Base-by-base conservation (phyloP, 495 filamentous ascomycete genomes). In the Sporormia fimetaria region DNA sequence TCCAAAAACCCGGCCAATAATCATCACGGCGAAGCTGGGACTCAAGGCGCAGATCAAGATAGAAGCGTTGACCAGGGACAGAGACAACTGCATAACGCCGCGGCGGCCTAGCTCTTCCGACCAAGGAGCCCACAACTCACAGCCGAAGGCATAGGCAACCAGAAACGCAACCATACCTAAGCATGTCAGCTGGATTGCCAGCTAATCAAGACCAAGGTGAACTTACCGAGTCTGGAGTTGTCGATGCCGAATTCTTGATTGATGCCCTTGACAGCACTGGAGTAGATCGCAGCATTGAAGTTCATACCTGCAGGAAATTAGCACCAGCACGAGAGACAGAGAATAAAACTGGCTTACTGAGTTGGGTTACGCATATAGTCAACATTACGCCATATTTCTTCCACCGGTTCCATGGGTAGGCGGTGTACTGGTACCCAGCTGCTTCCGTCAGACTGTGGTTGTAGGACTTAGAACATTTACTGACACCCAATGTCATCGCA, bases 81-180 rank as follows among this genome's bases (percentile, higher is more conserved):
- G 60, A 36, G 72, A 79, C 24, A 75, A 60, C 64, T 85, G 81
- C 51, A 84, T 67, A 55, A 84, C 67, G 2, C 71, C 71, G 65
- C 74, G 77, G 33, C 82, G 73, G n/a, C 82, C 82, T 33, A 78
- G 67, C 49, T 87, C 82, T 49, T 87, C 81, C 12, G 69, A 76
- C 81, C 81, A 40, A 10, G 33, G 82, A 0, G 81, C 82, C 80
- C 80, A 87, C 0, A 86, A 64, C 56, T 86, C 81, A 55, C 80
- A 86, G 6, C 81, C 81, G 52, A 87, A 83, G 17, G 79, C 80
- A 52, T 86, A 86, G 3, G 71, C 57, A 26, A 86, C 63, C 21
- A 87, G 65, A 63, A 84, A 86, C 29, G 81, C 69, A 47, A 73
- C 71, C 29, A 79, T 76, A 20, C 80, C 80, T 12, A 71, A 59